A percentile compares a stretch with the other conserved stretches of the same genome.
phyloP scores from a whole-genome alignment of 352 stramenopile species.

The Thraustochytrium sp. region DNA sequence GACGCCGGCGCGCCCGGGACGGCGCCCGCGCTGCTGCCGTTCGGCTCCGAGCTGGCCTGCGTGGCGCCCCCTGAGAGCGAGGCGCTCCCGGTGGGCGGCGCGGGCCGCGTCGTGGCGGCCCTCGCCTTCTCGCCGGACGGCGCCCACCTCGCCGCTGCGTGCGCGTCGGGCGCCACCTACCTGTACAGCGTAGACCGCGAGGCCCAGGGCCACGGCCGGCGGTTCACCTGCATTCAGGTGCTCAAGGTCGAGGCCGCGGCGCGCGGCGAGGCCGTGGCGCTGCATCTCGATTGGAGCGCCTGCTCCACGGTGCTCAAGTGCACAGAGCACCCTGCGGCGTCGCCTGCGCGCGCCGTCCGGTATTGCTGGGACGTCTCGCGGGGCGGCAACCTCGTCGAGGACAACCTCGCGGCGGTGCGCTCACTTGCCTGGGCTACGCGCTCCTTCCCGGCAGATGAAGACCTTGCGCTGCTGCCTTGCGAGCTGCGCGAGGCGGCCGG shows the following conservation, averaged over 20 bases:
- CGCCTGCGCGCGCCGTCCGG: too few relatives aligned
- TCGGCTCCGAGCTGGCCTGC: not conserved
- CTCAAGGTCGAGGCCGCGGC: not conserved
- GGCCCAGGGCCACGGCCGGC: not conserved
- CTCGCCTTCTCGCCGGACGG: not conserved
- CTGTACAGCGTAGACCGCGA: not conserved
- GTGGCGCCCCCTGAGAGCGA: not conserved
- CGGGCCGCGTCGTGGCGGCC: too few relatives aligned
- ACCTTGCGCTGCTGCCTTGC: not conserved
- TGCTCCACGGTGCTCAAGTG: not conserved
- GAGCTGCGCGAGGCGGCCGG: not conserved
- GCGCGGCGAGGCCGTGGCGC: not conserved
- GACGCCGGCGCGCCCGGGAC: too few relatives aligned
- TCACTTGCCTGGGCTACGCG: not conserved
- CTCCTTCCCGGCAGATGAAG: not conserved
- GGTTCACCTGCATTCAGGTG: not conserved
- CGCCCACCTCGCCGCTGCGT: not conserved
- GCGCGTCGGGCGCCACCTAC: not conserved
- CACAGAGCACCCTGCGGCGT: not conserved
- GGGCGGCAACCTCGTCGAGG: not conserved
- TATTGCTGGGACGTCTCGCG: not conserved
- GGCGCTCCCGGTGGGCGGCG: too few relatives aligned
- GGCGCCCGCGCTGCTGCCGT: not conserved
- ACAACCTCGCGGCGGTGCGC: not conserved
- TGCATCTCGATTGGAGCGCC: not conserved